Conservation (phyloP, 2,329 filamentous ascomycete genomes). For the Verticillium isaacii region DNA sequence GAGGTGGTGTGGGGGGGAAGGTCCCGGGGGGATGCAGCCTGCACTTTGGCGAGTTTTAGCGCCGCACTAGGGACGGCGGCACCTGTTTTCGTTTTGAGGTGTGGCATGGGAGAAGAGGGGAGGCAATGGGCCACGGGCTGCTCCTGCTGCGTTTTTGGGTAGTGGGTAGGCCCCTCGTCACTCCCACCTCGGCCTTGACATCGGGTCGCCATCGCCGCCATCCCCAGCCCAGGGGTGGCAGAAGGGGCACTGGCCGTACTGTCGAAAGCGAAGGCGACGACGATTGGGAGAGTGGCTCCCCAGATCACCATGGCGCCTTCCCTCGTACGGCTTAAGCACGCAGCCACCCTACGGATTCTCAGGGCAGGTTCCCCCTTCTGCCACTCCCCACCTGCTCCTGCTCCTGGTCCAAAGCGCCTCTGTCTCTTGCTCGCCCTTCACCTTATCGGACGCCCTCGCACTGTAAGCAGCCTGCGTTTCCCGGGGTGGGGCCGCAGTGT, state of each 20-base stretch:
- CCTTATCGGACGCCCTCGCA: not conserved
- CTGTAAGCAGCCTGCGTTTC: not conserved
- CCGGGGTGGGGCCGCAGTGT: not conserved
- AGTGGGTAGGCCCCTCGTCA: not conserved
- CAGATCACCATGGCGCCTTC: not conserved
- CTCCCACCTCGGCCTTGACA: not conserved
- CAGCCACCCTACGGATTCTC: not conserved
- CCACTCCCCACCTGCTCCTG: not conserved
- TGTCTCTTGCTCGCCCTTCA: not conserved
- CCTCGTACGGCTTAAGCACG: not conserved
- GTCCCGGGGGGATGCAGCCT: not conserved
- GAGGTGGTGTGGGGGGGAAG: not conserved
- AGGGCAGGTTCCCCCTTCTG: not conserved
- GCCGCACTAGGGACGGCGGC: not conserved
- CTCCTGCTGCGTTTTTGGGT: not conserved
- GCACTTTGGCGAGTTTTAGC: not conserved
- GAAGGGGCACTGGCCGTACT: no score
- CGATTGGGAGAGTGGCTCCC: not conserved
- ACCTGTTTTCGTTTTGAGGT: not conserved
- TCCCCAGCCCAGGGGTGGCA: no score
- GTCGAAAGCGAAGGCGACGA: not conserved
- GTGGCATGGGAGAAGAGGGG: not conserved
- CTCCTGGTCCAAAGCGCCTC: no score
- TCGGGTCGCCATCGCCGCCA: not conserved
- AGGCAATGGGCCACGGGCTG: not conserved